Conservation (phyloP, 331 rosid genomes). For the Pyrus hybrid region DNA sequence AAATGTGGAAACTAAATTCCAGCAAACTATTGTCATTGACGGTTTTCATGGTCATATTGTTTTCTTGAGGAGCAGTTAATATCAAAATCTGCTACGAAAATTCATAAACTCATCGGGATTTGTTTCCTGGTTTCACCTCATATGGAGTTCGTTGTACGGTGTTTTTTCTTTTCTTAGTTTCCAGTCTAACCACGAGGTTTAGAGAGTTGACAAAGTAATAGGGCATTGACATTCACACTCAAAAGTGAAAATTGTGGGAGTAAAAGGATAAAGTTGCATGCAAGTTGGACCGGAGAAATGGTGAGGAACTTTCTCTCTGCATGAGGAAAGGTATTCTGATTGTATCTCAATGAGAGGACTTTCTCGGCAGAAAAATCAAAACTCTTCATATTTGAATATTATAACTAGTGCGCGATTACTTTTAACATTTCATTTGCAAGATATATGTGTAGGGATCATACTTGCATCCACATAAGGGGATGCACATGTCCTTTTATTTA, state of each 20-base stretch:
- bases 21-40: constrained; percentile 5
- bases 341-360: too few relatives aligned
- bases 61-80: not conserved
- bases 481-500: too few relatives aligned
- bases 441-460: too few relatives aligned
- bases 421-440: too few relatives aligned
- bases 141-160: constrained; percentile 7
- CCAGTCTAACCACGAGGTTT: not conserved
- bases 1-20: constrained; percentile 1
- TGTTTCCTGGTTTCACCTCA: not conserved
- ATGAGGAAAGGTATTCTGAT: too few relatives aligned
- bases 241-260: not conserved
- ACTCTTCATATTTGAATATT: too few relatives aligned
- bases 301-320: not conserved
- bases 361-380: too few relatives aligned
- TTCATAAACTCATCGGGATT: constrained; percentile 1
- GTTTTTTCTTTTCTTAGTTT: not conserved
- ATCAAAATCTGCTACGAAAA: not conserved
- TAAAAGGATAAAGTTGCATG: not conserved
- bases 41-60: not conserved
- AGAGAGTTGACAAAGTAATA: constrained; percentile 1
- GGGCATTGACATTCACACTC: not conserved
- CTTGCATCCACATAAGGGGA: too few relatives aligned
- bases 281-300: not conserved
- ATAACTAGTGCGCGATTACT: too few relatives aligned